phyloP scores from a whole-genome alignment of 2,329 filamentous ascomycete species.

The Hansfordia pulvinata region DNA sequence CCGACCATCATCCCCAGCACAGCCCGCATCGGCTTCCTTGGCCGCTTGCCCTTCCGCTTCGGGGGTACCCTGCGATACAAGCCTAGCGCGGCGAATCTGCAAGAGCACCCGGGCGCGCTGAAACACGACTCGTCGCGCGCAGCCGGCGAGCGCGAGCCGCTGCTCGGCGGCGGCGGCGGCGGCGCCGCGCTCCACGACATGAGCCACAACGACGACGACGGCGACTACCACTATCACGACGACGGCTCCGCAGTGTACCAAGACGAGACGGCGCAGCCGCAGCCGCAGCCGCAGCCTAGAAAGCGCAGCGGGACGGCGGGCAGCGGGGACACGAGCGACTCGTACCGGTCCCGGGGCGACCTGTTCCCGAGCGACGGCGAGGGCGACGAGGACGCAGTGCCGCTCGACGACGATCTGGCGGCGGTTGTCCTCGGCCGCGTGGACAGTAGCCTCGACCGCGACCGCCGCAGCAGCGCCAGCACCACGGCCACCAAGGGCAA shows the following conservation, averaged over 20 bases:
- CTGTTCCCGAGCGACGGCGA: conserved; percentile 77
- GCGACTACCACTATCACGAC: conserved; percentile 7
- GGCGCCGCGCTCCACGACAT: too few relatives aligned
- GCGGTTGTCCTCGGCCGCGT: conserved; percentile 64
- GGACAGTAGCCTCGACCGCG: too few relatives aligned
- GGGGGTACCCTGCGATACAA: conserved; percentile 76
- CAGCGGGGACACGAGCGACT: conserved; percentile 73
- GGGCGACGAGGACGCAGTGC: conserved; percentile 87
- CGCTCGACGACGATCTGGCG: conserved; percentile 83
- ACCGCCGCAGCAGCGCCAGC: conserved; percentile 59
- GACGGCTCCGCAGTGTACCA: conserved; percentile 5
- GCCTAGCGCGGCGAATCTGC: conserved; percentile 79
- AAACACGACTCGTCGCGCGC: conserved; percentile 23
- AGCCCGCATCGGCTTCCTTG: conserved; percentile 72
- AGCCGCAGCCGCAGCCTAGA: conserved; percentile 25
- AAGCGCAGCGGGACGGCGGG: conserved; percentile 66
- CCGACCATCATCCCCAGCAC: conserved; percentile 85
- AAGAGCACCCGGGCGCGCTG: conserved; percentile 60
- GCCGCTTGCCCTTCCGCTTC: conserved; percentile 71
- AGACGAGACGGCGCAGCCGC: background rate
- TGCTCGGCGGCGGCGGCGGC: conserved; percentile 31
- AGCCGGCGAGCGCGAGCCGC: conserved; percentile 51
- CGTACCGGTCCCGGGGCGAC: conserved; percentile 76
- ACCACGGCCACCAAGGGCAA: conserved; percentile 48
- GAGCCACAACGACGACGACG: conserved; percentile 2